These are phyloP conservation scores for Fomitopsis pulvina DNA, from an alignment of 768 basidiomycete genomes.

Conservation along the genomic window DNA sequence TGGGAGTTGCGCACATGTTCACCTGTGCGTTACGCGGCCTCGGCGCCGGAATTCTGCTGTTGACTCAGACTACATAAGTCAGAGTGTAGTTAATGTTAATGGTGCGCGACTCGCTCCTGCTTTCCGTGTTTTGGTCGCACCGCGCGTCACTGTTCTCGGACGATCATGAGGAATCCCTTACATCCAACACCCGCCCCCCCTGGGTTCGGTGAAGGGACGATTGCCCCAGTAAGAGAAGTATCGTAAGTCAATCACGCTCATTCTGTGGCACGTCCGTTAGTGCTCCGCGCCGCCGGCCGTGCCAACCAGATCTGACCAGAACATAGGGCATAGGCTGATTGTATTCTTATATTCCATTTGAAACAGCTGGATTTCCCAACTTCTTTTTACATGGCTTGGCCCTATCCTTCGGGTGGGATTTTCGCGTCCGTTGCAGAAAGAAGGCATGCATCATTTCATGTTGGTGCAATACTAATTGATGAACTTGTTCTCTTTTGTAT, in stretches of 20 bases:
- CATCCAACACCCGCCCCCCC: slow-evolving; percentile 41
- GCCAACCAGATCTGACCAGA: not conserved
- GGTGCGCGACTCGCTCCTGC: too few relatives aligned
- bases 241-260: slow-evolving; percentile 21
- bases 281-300: not conserved
- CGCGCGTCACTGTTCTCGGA: too few relatives aligned
- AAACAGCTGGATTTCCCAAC: slow-evolving; percentile 36
- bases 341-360: not conserved
- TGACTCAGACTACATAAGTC: too few relatives aligned
- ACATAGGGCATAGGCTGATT: not conserved
- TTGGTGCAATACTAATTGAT: not conserved
- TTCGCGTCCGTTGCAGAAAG: slow-evolving; percentile 48
- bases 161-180: slow-evolving; percentile 29
- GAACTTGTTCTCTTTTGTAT: not conserved
- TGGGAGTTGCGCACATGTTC: too few relatives aligned
- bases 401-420: slow-evolving; percentile 53
- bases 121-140: too few relatives aligned
- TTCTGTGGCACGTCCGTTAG: not conserved
- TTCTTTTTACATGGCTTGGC: slow-evolving; percentile 47
- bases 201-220: slow-evolving; percentile 38
- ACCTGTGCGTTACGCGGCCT: too few relatives aligned
- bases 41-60: too few relatives aligned
- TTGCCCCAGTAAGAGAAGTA: slow-evolving; percentile 34
- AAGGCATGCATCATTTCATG: slow-evolving; percentile 30
- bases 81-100: too few relatives aligned